phyloP scores from a whole-genome alignment of 306 rosid genomes.

The Cucurbita argyrosperma region DNA sequence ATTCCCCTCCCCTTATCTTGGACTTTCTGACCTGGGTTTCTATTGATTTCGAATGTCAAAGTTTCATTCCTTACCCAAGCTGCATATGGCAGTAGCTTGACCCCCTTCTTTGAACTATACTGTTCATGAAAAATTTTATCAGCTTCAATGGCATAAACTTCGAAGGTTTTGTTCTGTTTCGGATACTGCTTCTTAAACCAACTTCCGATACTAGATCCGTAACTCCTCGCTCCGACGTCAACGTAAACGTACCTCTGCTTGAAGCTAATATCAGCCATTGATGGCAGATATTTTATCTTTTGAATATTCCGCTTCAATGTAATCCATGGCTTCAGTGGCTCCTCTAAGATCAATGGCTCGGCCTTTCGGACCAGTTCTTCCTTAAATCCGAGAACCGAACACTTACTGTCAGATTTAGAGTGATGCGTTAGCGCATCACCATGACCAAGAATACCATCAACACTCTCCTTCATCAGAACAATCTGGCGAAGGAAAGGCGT shows the following conservation, averaged over 20 bases:
- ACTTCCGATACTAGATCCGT: conserved; percentile 88
- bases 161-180: conserved; percentile 83
- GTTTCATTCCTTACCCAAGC: conserved; percentile 98
- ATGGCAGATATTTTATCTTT: conserved; percentile 60
- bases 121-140: conserved; percentile 69
- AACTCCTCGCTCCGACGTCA: conserved; percentile 95
- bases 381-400: conserved; percentile 61
- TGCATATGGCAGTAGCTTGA: conserved; percentile 66
- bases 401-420: conserved; percentile 27
- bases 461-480: conserved; percentile 47
- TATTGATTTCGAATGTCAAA: conserved; percentile 56
- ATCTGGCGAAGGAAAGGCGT: conserved; percentile 61
- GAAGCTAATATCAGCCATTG: conserved; percentile 80
- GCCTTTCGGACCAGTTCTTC: conserved; percentile 62
- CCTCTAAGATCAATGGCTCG: conserved; percentile 61
- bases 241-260: conserved; percentile 74
- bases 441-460: conserved; percentile 8
- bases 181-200: conserved; percentile 99
- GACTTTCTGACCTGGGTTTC: conserved; percentile 65
- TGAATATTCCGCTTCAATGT: conserved; percentile 63
- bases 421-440: conserved; percentile 4
- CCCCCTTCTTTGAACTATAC: conserved; percentile 58
- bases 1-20: conserved; percentile 78
- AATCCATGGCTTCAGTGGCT: conserved; percentile 92
- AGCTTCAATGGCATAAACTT: conserved; percentile 83